Evolutionary conservation across 345 rosid genomes (phyloP), one percentile per base, ranked within the genome.

Genomic region (Turritis glabra): DNA sequence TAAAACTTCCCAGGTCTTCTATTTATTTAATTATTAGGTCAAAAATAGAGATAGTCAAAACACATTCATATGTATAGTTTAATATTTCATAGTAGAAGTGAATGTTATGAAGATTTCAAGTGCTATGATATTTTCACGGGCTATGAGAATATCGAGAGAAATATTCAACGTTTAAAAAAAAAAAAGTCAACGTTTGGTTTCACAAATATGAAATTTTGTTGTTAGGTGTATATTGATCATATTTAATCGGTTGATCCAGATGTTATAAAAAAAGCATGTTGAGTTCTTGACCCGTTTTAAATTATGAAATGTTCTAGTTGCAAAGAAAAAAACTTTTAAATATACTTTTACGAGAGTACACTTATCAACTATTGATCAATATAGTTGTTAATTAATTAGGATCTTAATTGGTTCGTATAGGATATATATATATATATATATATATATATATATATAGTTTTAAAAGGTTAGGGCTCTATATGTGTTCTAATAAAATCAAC

Each of bases 271-370:
- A n/a, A n/a, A n/a, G n/a, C n/a, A n/a, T n/a, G n/a, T n/a, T n/a
- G n/a, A n/a, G n/a, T n/a, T n/a, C n/a, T n/a, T 62, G 52, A 26
- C 51, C 30, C 43, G 5, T 62, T 48, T 25, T 4, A 7, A 47
- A 47, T 33, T 11, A 46, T 60, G 38, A 59, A 59, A 69, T 69
- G 44, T 69, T 56, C 64, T 69, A 19, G 25, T 56, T 33, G 32
- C n/a, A 35, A 9, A 10, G 13, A 5, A 52, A n/a, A 12, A 1
- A 7, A 3, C 0, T 10, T 25, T 17, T 38, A 12, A 68, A 13
- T 30, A 19, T 30, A 21, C 10, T 32, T n/a, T 22, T n/a, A 32
- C 29, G 19, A 56, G 10, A 27, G 41, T 54, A 2, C 26, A 51
- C 32, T 54, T 38, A 40, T 40, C 13, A 18, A 54, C 53, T 6